Percentiles rank a stretch among this genome's conserved stretches.
phyloP scores from a whole-genome alignment of 176 grass and related monocot genomes.

The Echinochloa phyllopogon region DNA sequence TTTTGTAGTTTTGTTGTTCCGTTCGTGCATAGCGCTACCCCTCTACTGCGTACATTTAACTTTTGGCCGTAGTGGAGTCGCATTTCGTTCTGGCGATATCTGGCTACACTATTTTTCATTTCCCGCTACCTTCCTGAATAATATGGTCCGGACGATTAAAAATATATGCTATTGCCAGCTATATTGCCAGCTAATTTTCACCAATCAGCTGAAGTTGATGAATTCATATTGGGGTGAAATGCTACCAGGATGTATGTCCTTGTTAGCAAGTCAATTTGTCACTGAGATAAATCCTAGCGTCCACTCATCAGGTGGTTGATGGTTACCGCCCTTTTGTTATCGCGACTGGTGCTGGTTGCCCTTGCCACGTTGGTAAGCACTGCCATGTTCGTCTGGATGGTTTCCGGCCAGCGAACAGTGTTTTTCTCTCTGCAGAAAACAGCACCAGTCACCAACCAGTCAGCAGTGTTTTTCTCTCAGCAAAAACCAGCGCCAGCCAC shows the following conservation, averaged over 20 bases:
- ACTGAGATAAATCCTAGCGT: neutral
- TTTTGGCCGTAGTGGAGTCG: neutral
- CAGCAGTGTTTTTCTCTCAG: no score
- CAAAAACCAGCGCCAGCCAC: no score
- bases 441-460: no score
- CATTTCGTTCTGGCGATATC: no score
- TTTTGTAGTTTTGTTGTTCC: slow-evolving; percentile 25
- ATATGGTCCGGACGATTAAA: neutral
- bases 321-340: neutral
- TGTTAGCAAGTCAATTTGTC: neutral
- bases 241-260: neutral
- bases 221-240: neutral
- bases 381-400: no score
- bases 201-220: neutral
- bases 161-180: neutral
- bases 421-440: no score
- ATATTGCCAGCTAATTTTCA: neutral
- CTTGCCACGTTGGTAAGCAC: neutral
- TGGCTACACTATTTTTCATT: neutral
- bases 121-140: neutral
- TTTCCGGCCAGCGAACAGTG: no score
- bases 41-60: slow-evolving; percentile 26
- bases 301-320: neutral
- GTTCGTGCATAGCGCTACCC: slow-evolving; percentile 28
- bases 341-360: neutral